Evolutionary conservation across 257 asterid genomes (phyloP).

Genomic region (Verbena officinalis): DNA sequence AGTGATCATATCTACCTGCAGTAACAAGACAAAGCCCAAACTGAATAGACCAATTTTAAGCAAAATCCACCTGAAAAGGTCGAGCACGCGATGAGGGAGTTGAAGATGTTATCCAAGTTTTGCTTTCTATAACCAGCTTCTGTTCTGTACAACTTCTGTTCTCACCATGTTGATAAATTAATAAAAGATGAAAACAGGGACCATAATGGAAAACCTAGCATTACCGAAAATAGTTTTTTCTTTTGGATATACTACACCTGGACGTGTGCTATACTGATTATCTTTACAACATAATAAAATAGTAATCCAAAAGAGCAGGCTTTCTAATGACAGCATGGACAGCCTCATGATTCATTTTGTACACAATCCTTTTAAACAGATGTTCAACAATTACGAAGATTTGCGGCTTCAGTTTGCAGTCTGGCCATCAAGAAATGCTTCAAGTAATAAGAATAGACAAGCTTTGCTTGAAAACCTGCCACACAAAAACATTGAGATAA

Average conservation of each 20-base stretch:
- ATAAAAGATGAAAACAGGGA: background rate
- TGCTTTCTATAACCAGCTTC: background rate
- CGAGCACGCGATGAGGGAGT: background rate
- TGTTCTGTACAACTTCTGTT: background rate
- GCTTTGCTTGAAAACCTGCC: constrained; percentile 56
- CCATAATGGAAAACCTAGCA: background rate
- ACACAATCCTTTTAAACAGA: constrained; percentile 3
- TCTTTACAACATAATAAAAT: constrained; percentile 21
- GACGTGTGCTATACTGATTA: background rate
- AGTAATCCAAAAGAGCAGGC: constrained; percentile 2
- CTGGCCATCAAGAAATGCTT: constrained; percentile 35
- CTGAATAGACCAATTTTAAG: background rate
- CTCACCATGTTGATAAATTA: background rate
- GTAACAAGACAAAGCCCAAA: background rate
- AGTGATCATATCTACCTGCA: background rate
- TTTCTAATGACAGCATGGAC: background rate
- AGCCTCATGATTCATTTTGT: constrained; percentile 21
- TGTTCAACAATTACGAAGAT: constrained; percentile 1
- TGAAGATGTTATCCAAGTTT: background rate
- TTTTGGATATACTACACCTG: constrained; percentile 2
- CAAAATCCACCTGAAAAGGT: constrained; percentile 1
- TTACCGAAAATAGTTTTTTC: background rate
- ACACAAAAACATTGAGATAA: background rate
- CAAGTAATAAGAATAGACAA: constrained; percentile 48
- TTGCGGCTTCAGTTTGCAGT: constrained; percentile 10